Evolutionary conservation across 257 asterid genomes (phyloP).

Genomic region (Verbena officinalis): DNA sequence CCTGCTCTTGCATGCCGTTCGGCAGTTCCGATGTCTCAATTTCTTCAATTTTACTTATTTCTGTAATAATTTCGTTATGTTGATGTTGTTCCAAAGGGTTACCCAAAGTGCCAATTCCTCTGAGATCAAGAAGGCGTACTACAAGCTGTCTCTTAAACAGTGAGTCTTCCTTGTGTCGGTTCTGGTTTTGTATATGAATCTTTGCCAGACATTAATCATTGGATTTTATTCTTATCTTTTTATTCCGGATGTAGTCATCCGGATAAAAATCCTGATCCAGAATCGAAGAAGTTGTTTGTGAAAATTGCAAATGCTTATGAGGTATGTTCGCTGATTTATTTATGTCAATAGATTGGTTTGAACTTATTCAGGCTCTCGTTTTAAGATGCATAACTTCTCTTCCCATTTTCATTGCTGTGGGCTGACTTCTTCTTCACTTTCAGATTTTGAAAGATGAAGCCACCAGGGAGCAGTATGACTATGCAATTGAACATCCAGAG

Average conservation of each 20-base stretch:
- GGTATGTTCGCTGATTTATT: constrained; percentile 44
- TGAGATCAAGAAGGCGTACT: constrained; percentile 61
- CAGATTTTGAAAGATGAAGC: constrained; percentile 96
- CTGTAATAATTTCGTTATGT: constrained; percentile 8
- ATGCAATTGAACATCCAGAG: constrained; percentile 96
- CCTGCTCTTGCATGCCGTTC: neutral
- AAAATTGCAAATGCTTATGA: constrained; percentile 93
- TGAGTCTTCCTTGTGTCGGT: constrained; percentile 30
- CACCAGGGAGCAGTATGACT: constrained; percentile 94
- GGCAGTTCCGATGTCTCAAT: neutral
- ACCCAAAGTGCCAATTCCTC: constrained; percentile 55
- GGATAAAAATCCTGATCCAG: constrained; percentile 94
- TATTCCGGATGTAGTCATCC: constrained; percentile 61
- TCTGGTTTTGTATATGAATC: neutral
- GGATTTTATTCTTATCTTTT: neutral
- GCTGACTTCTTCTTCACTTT: constrained; percentile 26
- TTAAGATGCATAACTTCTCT: too few species aligned
- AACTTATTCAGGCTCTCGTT: neutral
- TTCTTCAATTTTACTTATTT: neutral
- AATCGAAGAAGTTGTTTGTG: constrained; percentile 74
- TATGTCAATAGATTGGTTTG: neutral
- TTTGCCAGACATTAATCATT: neutral
- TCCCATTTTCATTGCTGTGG: too few species aligned
- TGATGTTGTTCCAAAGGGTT: constrained; percentile 47
- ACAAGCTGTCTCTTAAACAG: constrained; percentile 84